Conservation (phyloP, 306 rosid species). For the Medicago arabica region DNA sequence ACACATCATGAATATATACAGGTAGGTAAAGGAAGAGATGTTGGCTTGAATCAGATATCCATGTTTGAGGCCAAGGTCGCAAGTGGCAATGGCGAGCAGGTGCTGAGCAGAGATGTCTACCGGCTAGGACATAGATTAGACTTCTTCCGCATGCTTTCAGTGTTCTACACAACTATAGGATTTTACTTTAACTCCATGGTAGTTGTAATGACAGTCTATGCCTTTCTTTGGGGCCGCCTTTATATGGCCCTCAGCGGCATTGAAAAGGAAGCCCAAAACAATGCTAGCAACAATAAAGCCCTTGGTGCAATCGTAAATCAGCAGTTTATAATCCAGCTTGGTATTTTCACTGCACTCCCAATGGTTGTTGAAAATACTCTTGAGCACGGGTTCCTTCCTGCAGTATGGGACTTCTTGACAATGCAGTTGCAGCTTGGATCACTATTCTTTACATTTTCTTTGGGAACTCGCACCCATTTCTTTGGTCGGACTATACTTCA, state of each 20-base stretch:
- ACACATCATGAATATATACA: conserved; percentile 97
- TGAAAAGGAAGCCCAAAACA: conserved; percentile 45
- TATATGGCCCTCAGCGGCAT: conserved; percentile 94
- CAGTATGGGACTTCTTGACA: conserved; percentile 86
- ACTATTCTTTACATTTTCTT: conserved; percentile 75
- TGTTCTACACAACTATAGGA: conserved; percentile 86
- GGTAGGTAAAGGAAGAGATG: conserved; percentile 98
- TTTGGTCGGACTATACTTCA: conserved; percentile 94
- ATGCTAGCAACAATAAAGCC: conserved; percentile 66
- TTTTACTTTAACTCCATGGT: conserved; percentile 82
- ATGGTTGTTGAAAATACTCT: conserved; percentile 91
- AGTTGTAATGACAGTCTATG: conserved; percentile 69
- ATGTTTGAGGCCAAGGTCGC: conserved; percentile 97
- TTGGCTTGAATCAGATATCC: conserved; percentile 89
- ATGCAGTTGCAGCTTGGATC: conserved; percentile 94
- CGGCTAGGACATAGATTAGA: conserved; percentile 96
- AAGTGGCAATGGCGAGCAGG: conserved; percentile 98
- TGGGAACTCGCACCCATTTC: conserved; percentile 88
- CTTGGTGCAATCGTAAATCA: conserved; percentile 83
- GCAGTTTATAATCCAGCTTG: conserved; percentile 90
- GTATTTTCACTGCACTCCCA: conserved; percentile 90
- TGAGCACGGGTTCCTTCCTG: conserved; percentile 91
- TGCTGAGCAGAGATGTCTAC: conserved; percentile 89
- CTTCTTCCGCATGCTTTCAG: conserved; percentile 95
- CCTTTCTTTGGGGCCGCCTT: conserved; percentile 95